Evolutionary conservation across 2,329 filamentous ascomycete genomes (phyloP), one percentile per base, ranked within the genome.

Genomic region (Alternaria rosae): DNA sequence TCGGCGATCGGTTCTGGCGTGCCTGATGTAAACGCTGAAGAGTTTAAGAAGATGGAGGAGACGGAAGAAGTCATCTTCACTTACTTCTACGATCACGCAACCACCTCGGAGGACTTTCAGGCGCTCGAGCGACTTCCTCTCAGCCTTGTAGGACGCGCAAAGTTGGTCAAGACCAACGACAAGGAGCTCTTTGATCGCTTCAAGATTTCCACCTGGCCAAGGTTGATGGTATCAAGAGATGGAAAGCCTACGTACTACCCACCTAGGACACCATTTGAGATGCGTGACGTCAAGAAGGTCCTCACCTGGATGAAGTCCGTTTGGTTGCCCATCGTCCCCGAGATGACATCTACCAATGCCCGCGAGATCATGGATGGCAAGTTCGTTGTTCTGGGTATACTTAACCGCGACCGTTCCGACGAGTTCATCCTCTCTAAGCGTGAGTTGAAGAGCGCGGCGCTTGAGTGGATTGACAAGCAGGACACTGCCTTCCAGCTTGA

Each of bases 401-500:
- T 99, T 42, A 93, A 91, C 76, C 88, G 93, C 53, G 89, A 92
- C 35, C 89, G 94, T 62, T 84, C 90, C 38, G 92, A 94, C 59
- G 89, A 93, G 35, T 97, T 97, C 78, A 82, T 88, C 53, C 85
- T 86, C 59, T 91, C 92, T 25, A 91, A 92, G 78, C 89, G 91
- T 32, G 96, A 99, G 81, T 89, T 99, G 82, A 98, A 98, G 86
- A 94, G 91, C 69, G 95, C 95, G 1, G 95, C 95, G 9, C 87
- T 94, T 63, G 95, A 98, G 79, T 99, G 95, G 94, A 97, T 98
- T 87, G 94, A 98, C 79, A 95, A 96, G 82, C 92, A 97, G 80
- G 91, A 92, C 17, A 90, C 94, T 70, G 86, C 93, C 41, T 97
- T 97, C 85, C 92, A 97, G 78, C 88, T 96, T 15, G 94, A 98